Percentiles rank a stretch among this genome's conserved stretches.
phyloP scores from a whole-genome alignment of 305 asterid genomes.

The Plantago rigida region DNA sequence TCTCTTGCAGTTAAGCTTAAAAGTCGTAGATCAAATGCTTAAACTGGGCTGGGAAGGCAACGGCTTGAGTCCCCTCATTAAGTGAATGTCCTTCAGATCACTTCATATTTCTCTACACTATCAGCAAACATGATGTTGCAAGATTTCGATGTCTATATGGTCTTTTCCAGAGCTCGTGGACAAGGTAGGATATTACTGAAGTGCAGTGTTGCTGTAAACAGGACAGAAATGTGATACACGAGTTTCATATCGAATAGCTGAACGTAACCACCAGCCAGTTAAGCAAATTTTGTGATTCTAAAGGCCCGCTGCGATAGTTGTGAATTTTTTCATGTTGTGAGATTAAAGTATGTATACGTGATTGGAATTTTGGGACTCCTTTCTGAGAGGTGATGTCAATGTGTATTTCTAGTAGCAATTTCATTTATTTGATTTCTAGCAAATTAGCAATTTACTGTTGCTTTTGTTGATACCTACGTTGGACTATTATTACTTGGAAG shows the following conservation, averaged over 20 bases:
- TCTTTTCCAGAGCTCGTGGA: constrained; percentile 8
- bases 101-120: constrained; percentile 10
- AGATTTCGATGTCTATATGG: constrained; percentile 13
- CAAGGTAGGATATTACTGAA: constrained; percentile 10
- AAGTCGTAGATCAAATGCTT: constrained; percentile 96
- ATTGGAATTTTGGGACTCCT: constrained; percentile 27
- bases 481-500: no score
- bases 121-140: constrained; percentile 5
- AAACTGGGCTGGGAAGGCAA: constrained; percentile 97
- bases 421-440: not conserved
- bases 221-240: constrained; percentile 1
- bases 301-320: constrained; percentile 26
- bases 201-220: not conserved
- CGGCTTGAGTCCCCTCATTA: constrained; percentile 69
- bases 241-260: constrained; percentile 14
- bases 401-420: constrained; percentile 20
- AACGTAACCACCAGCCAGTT: constrained; percentile 17
- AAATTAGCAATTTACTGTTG: no score
- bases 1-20: constrained; percentile 74
- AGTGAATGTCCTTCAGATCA: constrained; percentile 30
- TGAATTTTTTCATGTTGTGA: constrained; percentile 20
- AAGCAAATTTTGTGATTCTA: constrained; percentile 26
- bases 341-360: constrained; percentile 23
- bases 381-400: constrained; percentile 19
- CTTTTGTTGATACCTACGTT: no score